phyloP scores from a whole-genome alignment of 805 yeast genomes.

The Candida orba region DNA sequence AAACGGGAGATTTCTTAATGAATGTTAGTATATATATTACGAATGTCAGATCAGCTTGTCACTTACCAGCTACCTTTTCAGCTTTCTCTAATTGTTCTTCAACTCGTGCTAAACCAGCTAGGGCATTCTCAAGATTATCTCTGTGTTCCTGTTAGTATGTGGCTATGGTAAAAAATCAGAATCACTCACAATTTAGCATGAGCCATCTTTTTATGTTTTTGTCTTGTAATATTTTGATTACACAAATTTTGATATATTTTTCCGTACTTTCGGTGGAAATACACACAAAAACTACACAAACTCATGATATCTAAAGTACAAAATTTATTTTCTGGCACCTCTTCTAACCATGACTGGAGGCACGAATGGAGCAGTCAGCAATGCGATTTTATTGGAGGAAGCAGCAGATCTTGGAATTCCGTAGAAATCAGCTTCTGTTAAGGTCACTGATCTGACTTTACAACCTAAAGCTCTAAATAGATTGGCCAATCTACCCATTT shows the following conservation, averaged over 20 bases:
- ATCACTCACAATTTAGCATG: neutral
- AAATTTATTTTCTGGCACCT: conserved; percentile 29
- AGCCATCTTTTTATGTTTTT: neutral
- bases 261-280: too few relatives aligned
- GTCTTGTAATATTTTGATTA: neutral
- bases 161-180: neutral
- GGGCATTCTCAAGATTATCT: conserved; percentile 29
- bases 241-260: neutral
- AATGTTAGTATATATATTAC: neutral
- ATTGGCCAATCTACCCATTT: conserved; percentile 62
- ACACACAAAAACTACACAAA: too few relatives aligned
- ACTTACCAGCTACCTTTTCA: conserved; percentile 47
- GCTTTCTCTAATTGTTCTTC: conserved; percentile 53
- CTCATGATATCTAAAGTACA: neutral
- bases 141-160: neutral
- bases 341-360: conserved; percentile 77
- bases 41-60: too few relatives aligned
- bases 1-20: conserved; percentile 39
- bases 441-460: conserved; percentile 59
- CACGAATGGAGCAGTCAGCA: conserved; percentile 80
- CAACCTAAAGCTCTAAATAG: conserved; percentile 83
- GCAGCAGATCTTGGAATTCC: conserved; percentile 57
- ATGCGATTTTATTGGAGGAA: conserved; percentile 68
- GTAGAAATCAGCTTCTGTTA: conserved; percentile 67
- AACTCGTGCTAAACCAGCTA: conserved; percentile 44